phyloP scores from a whole-genome alignment of 1,284 basidiomycete genomes.

The Macrocystidia cucumis region DNA sequence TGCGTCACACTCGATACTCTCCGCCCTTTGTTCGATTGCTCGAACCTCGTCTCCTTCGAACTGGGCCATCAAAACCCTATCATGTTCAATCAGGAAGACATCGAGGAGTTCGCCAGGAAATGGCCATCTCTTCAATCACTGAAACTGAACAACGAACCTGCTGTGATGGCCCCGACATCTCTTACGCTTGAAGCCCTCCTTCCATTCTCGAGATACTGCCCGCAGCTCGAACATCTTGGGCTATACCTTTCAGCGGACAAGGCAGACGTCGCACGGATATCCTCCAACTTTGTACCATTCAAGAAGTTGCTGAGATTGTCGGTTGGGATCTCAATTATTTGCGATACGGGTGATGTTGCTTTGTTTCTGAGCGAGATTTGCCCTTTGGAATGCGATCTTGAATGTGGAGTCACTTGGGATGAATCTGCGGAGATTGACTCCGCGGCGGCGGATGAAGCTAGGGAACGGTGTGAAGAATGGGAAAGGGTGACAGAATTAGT shows the following conservation, averaged over 20 bases:
- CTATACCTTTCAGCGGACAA: conserved; percentile 38
- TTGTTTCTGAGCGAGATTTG: conserved; percentile 47
- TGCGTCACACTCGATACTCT: conserved; percentile 39
- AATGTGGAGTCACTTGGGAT: conserved; percentile 37
- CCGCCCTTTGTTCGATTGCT: conserved; percentile 37
- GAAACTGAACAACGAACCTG: conserved; percentile 43
- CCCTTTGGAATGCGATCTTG: conserved; percentile 30
- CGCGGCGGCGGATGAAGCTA: conserved; percentile 15
- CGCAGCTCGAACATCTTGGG: conserved; percentile 39
- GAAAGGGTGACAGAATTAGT: conserved; percentile 32
- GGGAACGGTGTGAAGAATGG: conserved; percentile 34
- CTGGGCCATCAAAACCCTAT: conserved; percentile 46
- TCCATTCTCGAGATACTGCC: conserved; percentile 47
- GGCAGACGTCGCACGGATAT: conserved; percentile 12
- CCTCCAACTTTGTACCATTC: conserved; percentile 23
- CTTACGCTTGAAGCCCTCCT: conserved; percentile 44
- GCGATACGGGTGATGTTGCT: conserved; percentile 31
- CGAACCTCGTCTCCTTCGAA: conserved; percentile 39
- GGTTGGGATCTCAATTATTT: conserved; percentile 41
- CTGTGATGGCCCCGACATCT: conserved; percentile 23
- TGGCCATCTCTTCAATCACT: conserved; percentile 42
- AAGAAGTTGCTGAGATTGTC: conserved; percentile 28
- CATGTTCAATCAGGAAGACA: conserved; percentile 32
- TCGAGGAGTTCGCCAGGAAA: conserved; percentile 41
- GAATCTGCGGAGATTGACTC: conserved; percentile 16